Conservation (phyloP, 225 moss, liverwort and hornwort genomes). For the Takakia lepidozioides region DNA sequence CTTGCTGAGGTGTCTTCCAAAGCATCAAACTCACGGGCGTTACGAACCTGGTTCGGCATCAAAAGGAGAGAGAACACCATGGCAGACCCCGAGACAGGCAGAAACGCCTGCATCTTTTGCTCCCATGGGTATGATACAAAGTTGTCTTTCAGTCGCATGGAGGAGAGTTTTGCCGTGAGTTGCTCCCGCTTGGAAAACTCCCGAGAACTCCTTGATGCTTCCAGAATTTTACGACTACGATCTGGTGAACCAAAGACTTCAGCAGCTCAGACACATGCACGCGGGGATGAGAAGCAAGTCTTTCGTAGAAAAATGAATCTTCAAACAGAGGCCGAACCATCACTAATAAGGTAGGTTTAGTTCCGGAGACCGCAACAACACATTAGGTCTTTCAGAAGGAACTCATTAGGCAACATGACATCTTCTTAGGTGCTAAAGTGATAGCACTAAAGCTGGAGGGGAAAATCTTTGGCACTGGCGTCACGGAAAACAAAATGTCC, state of each 20-base stretch:
- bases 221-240: slow-evolving; percentile 45
- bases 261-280: background rate
- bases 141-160: slow-evolving; percentile 51
- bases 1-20: slow-evolving; percentile 60
- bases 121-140: slow-evolving; percentile 58
- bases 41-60: slow-evolving; percentile 54
- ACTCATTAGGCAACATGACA: background rate
- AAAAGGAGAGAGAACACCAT: slow-evolving; percentile 60
- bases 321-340: too few relatives aligned
- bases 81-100: slow-evolving; percentile 50
- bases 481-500: too few relatives aligned
- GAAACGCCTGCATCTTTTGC: slow-evolving; percentile 45
- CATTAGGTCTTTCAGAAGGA: background rate
- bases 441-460: too few relatives aligned
- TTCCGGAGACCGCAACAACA: background rate
- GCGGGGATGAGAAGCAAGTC: background rate
- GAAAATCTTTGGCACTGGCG: too few relatives aligned
- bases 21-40: slow-evolving; percentile 39
- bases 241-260: slow-evolving; percentile 11
- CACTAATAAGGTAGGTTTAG: background rate
- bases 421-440: too few relatives aligned
- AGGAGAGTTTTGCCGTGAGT: slow-evolving; percentile 37
- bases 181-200: slow-evolving; percentile 47
- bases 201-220: slow-evolving; percentile 37
- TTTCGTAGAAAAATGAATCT: too few relatives aligned